phyloP scores from a whole-genome alignment of 208 protist genomes.

The Angomonas deanei region DNA sequence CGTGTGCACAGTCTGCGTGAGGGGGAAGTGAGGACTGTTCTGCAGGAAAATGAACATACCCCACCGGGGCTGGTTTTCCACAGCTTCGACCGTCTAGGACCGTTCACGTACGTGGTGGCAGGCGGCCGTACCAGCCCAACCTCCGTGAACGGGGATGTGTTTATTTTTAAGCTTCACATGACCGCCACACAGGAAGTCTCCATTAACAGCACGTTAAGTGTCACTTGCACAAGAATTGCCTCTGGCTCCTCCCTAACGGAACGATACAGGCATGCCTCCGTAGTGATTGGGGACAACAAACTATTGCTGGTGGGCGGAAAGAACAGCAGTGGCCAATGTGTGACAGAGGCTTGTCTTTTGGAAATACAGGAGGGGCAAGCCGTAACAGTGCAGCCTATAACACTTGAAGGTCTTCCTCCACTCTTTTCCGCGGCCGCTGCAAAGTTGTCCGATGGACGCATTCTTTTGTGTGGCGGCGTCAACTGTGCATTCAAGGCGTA shows the following conservation, averaged over 20 bases:
- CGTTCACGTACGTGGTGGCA: conserved; percentile 58
- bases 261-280: conserved; percentile 48
- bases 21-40: conserved; percentile 49
- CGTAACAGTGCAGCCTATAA: neutral
- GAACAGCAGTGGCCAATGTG: conserved; percentile 6
- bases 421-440: conserved; percentile 42
- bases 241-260: neutral
- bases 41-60: neutral
- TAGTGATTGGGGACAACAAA: neutral
- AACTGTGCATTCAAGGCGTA: neutral
- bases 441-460: neutral
- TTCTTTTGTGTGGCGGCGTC: neutral
- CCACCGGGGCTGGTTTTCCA: conserved; percentile 71
- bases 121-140: conserved; percentile 78
- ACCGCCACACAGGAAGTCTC: conserved; percentile 2
- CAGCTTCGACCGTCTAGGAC: conserved; percentile 43
- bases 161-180: conserved; percentile 40
- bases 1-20: conserved; percentile 61
- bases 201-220: conserved; percentile 10
- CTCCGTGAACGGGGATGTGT: conserved; percentile 31
- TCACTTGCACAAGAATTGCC: conserved; percentile 12
- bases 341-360: conserved; percentile 35
- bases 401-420: conserved; percentile 5
- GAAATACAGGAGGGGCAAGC: conserved; percentile 8
- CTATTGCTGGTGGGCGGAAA: conserved; percentile 68